These are phyloP conservation scores for Euphrasia arctica DNA, from an alignment of 305 asterid species.

Conservation along the genomic window DNA sequence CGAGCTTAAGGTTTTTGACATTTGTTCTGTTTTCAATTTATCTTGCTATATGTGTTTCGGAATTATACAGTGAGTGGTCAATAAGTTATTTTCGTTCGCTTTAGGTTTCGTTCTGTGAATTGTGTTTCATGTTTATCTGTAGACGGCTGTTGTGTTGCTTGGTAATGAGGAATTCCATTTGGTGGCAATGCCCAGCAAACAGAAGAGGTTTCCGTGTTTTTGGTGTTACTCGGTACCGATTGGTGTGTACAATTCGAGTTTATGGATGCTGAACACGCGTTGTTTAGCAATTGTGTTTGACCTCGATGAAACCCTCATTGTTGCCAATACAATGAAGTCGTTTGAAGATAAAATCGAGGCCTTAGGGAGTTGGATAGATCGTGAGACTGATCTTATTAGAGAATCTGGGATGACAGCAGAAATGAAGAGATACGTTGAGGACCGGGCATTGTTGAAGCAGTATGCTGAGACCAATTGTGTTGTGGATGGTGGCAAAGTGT, in stretches of 20 bases:
- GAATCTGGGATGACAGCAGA: conserved; percentile 86
- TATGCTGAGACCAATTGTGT: conserved; percentile 83
- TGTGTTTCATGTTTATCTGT: conserved; percentile 24
- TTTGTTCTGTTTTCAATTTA: not conserved
- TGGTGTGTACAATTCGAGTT: conserved; percentile 65
- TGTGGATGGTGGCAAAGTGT: conserved; percentile 68
- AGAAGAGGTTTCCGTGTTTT: conserved; percentile 87
- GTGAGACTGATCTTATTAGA: conserved; percentile 72
- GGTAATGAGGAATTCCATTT: conserved; percentile 86
- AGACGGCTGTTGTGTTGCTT: conserved; percentile 88
- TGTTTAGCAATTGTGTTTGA: conserved; percentile 94
- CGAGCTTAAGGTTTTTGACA: conserved; percentile 61
- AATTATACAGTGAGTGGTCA: conserved; percentile 12
- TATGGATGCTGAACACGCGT: conserved; percentile 80
- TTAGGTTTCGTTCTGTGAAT: not conserved
- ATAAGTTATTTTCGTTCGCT: not conserved
- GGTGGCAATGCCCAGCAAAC: conserved; percentile 98
- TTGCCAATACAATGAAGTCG: conserved; percentile 98
- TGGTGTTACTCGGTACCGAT: conserved; percentile 90
- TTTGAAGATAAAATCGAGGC: conserved; percentile 90
- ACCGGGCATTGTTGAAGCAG: conserved; percentile 82
- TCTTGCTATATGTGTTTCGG: not conserved
- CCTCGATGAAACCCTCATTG: conserved; percentile 96
- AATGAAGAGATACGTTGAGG: conserved; percentile 90
- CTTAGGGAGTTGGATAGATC: conserved; percentile 61